Base-by-base conservation (phyloP, 2,329 filamentous ascomycete genomes). In the Salinomyces thailandicus region DNA sequence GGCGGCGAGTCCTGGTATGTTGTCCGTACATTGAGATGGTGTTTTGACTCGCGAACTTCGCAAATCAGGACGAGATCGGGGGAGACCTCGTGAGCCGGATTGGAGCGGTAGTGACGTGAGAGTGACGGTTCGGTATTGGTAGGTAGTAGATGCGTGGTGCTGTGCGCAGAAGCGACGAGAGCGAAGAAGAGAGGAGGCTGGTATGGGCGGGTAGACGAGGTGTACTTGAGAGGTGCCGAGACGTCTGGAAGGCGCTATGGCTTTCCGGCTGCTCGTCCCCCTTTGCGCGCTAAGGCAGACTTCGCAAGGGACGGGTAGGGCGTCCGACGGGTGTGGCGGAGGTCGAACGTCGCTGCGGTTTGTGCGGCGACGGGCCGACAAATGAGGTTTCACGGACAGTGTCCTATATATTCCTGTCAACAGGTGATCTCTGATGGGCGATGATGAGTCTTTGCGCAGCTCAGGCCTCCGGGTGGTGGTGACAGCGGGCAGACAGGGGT, bases 11-110 rank as follows among this genome's bases (percentile, higher is more conserved):
- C 35, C 37, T 38, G 36, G 37, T 41, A 37, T 42, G 43, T 44
- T 41, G 41, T 51, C 36, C 33, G 50, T 49, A 53, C 53, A 55
- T 56, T 53, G 47, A 49, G 44, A 29, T 36, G 29, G 28, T 36
- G 35, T n/a, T n/a, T 18, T 31, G 38, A 47, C 31, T 48, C 38
- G 43, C 38, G 33, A 15, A 27, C 15, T 43, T 8, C 22, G 43
- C 38, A 46, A 41, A 34, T 41, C 36, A 42, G 29, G 8, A 41
- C 42, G 45, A 46, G 42, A 44, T 45, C 46, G 24, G 22, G 24
- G 35, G 31, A 40, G 42, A 46, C 30, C 46, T 38, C 46, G 46
- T 46, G 38, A 36, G 35, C n/a, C 24, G 17, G 29, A 22, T 39
- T 14, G 31, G 16, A 12, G 30, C 5, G 30, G n/a, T n/a, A n/a